Percentiles rank a stretch among this genome's conserved stretches.
phyloP scores from a whole-genome alignment of 2,329 filamentous ascomycete genomes.

The Ceratocystis smalleyi region DNA sequence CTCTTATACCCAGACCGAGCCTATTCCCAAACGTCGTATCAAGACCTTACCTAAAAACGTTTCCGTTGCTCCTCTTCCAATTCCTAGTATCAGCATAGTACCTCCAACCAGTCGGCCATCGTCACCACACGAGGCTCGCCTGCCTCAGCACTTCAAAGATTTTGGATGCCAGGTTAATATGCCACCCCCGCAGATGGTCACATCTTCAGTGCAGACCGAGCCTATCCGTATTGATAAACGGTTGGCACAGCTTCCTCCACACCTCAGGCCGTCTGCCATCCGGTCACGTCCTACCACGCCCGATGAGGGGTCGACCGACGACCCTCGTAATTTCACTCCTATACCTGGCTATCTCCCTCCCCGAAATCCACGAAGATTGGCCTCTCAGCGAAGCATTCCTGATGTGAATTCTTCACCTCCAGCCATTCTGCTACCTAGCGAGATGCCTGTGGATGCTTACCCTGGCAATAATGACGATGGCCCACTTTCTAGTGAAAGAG shows the following conservation, averaged over 20 bases:
- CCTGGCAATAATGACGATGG: constrained; percentile 71
- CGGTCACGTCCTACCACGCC: constrained; percentile 45
- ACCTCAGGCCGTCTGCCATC: constrained; percentile 66
- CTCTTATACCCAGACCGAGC: constrained; percentile 47
- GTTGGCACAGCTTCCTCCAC: constrained; percentile 55
- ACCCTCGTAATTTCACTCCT: constrained; percentile 33
- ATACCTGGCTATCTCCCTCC: constrained; percentile 40
- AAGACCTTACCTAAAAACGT: constrained; percentile 19
- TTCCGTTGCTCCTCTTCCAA: constrained; percentile 31
- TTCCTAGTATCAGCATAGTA: constrained; percentile 83
- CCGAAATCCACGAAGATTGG: constrained; percentile 43
- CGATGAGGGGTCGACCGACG: constrained; percentile 23
- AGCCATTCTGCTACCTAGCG: constrained; percentile 21
- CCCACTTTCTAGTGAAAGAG: constrained; percentile 44
- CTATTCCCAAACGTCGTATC: constrained; percentile 21
- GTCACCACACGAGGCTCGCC: constrained; percentile 55
- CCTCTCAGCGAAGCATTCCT: constrained; percentile 30
- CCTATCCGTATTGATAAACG: constrained; percentile 74
- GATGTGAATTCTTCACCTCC: constrained; percentile 38
- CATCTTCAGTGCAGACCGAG: constrained; percentile 57
- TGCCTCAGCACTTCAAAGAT: constrained; percentile 72
- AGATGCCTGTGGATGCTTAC: constrained; percentile 47
- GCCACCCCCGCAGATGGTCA: constrained; percentile 24
- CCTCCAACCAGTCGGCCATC: constrained; percentile 73
- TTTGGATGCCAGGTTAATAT: constrained; percentile 61